phyloP scores from a whole-genome alignment of 352 stramenopile species.

The Thraustochytrium striatum region DNA sequence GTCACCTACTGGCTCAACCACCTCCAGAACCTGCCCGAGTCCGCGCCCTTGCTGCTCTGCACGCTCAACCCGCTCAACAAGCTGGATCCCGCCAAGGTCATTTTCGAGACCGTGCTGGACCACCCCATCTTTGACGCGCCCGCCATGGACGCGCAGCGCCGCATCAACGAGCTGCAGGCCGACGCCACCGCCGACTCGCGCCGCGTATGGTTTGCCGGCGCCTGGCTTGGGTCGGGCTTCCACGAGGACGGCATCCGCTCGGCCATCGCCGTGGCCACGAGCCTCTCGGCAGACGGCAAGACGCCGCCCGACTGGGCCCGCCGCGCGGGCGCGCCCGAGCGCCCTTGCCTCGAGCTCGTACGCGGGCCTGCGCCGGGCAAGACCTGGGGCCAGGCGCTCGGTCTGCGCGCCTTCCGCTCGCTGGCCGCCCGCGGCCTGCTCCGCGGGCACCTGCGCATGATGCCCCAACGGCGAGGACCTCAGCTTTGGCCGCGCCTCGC shows the following conservation, averaged over 20 bases:
- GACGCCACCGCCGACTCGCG: neutral
- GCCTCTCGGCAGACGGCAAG: neutral
- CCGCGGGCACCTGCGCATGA: constrained; percentile 33
- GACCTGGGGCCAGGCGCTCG: neutral
- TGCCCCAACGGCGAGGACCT: constrained; percentile 46
- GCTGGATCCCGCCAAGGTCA: constrained; percentile 9
- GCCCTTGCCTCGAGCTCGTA: constrained; percentile 16
- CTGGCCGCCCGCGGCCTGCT: constrained; percentile 11
- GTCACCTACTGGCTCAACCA: constrained; percentile 56
- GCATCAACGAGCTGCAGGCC: constrained; percentile 29
- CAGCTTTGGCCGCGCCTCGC: constrained; percentile 31
- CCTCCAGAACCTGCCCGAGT: constrained; percentile 49
- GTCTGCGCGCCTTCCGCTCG: constrained; percentile 15
- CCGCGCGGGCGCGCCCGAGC: neutral
- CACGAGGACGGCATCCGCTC: constrained; percentile 53
- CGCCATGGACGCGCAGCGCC: constrained; percentile 27
- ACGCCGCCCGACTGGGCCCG: constrained; percentile 2
- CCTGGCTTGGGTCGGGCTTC: constrained; percentile 51
- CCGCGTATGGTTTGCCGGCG: constrained; percentile 42
- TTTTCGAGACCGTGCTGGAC: constrained; percentile 24
- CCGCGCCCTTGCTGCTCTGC: constrained; percentile 29
- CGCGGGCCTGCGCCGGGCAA: constrained; percentile 8
- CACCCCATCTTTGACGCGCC: constrained; percentile 42
- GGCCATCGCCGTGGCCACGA: constrained; percentile 19
- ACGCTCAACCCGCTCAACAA: constrained; percentile 49